Base-by-base conservation (phyloP, 108 stramenopile genomes). In the Cyclotella cryptica region DNA sequence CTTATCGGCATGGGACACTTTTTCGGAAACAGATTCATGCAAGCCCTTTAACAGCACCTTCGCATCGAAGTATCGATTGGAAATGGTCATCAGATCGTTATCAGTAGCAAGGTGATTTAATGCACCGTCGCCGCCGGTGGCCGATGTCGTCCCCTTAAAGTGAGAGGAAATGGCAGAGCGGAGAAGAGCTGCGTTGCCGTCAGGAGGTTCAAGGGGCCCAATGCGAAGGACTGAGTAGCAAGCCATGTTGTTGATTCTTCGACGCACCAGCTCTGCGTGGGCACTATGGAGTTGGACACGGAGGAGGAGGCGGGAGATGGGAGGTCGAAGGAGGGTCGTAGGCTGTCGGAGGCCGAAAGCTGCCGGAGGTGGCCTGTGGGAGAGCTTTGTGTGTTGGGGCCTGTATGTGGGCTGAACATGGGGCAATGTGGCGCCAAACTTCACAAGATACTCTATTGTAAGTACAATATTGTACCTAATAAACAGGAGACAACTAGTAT, bases 41-140 rank as follows among this genome's bases (percentile, higher is more conserved):
- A 86, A 24, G 14, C 63, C 74, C n/a, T 53, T 47, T 21, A 86
- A 54, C 0, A 71, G 24, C 26, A 86, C 67, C 14, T 29, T n/a
- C 24, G 85, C 85, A 21, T 77, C 65, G 46, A 86, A 86, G 78
- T 86, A 86, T 30, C 85, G 81, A 80, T 86, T 86, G 57, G 80
- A 77, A 22, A 85, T 67, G 30, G 71, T 60, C n/a, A 85, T 19
- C 12, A 40, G 9, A 54, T 69, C 39, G 26, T 45, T 30, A 59
- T 49, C 43, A 35, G n/a, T 60, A 17, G 28, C 51, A 19, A 14
- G 21, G 18, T 30, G 9, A 40, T 45, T n/a, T 30, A 40, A 26
- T n/a, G 47, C 62, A 53, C 60, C 42, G 55, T 43, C 39, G 55
- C 27, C 27, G 71, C 13, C 42, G 1, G 21, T n/a, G 29, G 11